These are phyloP conservation scores for Tetrastigma voinierianum DNA, from an alignment of 164 flowering plant species.

Conservation along the genomic window DNA sequence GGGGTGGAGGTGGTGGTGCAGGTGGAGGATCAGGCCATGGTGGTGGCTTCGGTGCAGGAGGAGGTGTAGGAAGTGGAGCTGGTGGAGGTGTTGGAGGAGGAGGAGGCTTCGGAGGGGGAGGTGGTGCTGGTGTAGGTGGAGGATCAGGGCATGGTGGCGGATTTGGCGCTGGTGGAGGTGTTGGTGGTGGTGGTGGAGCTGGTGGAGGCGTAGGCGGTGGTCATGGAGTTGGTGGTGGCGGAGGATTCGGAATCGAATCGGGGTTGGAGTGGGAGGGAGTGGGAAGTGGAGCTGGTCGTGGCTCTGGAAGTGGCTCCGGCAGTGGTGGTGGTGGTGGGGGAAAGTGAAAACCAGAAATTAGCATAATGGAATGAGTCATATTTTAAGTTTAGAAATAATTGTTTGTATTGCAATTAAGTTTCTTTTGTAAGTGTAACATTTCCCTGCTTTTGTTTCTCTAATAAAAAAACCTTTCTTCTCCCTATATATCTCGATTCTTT, in stretches of 20 bases:
- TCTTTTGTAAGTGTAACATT: too few relatives aligned
- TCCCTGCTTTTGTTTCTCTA: too few relatives aligned
- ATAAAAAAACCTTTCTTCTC: too few relatives aligned
- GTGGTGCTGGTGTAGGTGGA: constrained; percentile 15
- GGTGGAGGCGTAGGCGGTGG: constrained; percentile 13
- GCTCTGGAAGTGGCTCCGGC: too few relatives aligned
- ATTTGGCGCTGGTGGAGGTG: constrained; percentile 6
- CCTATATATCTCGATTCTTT: too few relatives aligned
- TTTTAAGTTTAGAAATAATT: too few relatives aligned
- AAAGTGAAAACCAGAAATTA: too few relatives aligned
- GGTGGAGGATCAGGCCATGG: constrained; percentile 36
- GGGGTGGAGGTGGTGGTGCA: constrained; percentile 26
- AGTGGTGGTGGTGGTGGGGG: too few relatives aligned
- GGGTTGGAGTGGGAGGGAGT: too few relatives aligned
- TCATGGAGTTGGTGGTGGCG: constrained; percentile 3
- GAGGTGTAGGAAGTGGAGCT: constrained; percentile 23
- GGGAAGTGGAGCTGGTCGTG: too few relatives aligned
- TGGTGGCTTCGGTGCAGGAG: constrained; percentile 24
- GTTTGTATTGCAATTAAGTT: too few relatives aligned
- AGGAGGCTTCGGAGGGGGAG: constrained; percentile 11
- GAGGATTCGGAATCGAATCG: constrained; percentile 1
- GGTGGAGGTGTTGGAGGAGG: constrained; percentile 27
- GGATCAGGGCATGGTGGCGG: constrained; percentile 14
- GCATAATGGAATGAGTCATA: too few relatives aligned
- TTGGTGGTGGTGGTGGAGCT: constrained; percentile 12